Evolutionary conservation across 106 monocot species (phyloP).

Genomic region (Iris macrosiphon): DNA sequence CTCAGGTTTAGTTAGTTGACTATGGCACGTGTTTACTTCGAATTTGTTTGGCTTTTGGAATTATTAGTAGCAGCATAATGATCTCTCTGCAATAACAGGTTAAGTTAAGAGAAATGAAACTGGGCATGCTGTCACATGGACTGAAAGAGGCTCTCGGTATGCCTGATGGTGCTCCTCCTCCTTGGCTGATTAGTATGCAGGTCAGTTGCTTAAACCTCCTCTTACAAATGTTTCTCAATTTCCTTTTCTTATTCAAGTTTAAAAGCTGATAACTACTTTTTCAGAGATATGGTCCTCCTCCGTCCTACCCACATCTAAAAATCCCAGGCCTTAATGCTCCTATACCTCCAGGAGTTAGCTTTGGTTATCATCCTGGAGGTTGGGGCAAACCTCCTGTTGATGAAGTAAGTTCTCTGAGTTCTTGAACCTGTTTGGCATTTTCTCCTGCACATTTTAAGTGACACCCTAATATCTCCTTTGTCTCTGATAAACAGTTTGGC

Average conservation of each 20-base stretch:
- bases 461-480: background rate
- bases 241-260: background rate
- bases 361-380: slow-evolving; percentile 90
- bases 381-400: slow-evolving; percentile 97
- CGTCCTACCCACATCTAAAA: slow-evolving; percentile 87
- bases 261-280: background rate
- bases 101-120: slow-evolving; percentile 88
- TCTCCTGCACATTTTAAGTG: background rate
- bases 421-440: background rate
- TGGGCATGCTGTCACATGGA: slow-evolving; percentile 69
- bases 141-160: slow-evolving; percentile 96
- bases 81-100: slow-evolving; percentile 25
- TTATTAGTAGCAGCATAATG: no score
- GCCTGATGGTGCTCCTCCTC: slow-evolving; percentile 92
- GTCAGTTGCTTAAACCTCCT: slow-evolving; percentile 18
- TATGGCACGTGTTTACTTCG: no score
- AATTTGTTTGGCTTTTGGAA: no score
- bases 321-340: slow-evolving; percentile 92
- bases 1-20: no score
- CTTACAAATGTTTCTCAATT: background rate
- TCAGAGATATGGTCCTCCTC: slow-evolving; percentile 93
- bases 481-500: slow-evolving; percentile 45
- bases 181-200: slow-evolving; percentile 98
- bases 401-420: slow-evolving; percentile 38
- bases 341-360: slow-evolving; percentile 77